These are phyloP conservation scores for Lecanicillium sp. DNA, from an alignment of 2,329 filamentous ascomycete genomes.

Conservation along the genomic window DNA sequence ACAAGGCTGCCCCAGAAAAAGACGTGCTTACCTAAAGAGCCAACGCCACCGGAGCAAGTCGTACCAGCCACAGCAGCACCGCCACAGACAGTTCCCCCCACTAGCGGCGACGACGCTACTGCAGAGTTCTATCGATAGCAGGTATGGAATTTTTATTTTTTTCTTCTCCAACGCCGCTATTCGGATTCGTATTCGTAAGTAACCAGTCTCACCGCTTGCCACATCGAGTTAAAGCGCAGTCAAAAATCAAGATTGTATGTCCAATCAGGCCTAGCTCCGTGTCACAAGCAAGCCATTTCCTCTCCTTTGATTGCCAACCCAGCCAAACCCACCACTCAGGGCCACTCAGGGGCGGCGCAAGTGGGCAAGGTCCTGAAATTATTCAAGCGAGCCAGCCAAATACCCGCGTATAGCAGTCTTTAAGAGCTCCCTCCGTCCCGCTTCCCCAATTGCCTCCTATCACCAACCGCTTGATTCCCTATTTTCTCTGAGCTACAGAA, in stretches of 20 bases:
- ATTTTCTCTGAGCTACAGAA: neutral
- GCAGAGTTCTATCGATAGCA: slow-evolving; percentile 2
- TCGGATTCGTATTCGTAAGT: slow-evolving; percentile 20
- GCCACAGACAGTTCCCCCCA: neutral
- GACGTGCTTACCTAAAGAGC: slow-evolving; percentile 6
- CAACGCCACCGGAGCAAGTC: neutral
- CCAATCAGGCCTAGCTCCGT: neutral
- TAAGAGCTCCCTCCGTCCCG: slow-evolving; percentile 10
- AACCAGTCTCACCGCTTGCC: slow-evolving; percentile 13
- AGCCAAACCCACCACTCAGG: too few relatives aligned
- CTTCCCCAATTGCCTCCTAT: too few relatives aligned
- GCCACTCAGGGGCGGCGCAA: slow-evolving; percentile 12
- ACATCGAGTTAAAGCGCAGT: neutral
- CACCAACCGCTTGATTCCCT: slow-evolving; percentile 6
- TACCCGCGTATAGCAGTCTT: slow-evolving; percentile 4
- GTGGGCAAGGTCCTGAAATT: slow-evolving; percentile 12
- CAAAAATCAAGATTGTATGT: neutral
- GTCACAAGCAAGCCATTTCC: slow-evolving; percentile 8
- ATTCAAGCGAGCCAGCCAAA: neutral
- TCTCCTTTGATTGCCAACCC: slow-evolving; percentile 11
- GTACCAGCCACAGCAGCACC: neutral
- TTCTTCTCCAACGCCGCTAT: neutral
- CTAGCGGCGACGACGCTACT: too few relatives aligned
- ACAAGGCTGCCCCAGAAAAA: neutral
- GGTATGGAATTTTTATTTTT: neutral